Base-by-base conservation (phyloP, 306 rosid species). In the Fagus crenata region DNA sequence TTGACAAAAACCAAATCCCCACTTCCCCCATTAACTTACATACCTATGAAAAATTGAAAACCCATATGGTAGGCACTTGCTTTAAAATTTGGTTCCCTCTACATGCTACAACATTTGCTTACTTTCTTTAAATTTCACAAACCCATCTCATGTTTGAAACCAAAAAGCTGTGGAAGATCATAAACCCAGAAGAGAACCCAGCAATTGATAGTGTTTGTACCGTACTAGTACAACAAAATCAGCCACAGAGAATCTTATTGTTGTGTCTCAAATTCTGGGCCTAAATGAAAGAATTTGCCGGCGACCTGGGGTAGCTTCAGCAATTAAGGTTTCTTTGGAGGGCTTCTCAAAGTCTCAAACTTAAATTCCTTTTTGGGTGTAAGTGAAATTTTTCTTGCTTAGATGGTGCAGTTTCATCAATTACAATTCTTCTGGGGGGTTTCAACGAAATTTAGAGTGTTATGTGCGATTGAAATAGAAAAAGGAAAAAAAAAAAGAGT, bases 401-500 rank as follows among this genome's bases (percentile, higher is more conserved):
- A 14, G 9, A 9, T 12, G 37, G 42, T n/a, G 28, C 49, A 7
- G 46, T 35, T 69, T 43, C 36, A 18, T 28, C 28, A 43, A 41
- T 41, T 40, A 6, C 31, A 41, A 7, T 14, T 68, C 13, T 3
- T 37, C 2, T 0, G 12, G 14, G 13, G 35, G 51, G 15, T 15
- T 68, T 7, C 6, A 8, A 46, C 51, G 51, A 46, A 46, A 14
- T 46, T 9, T 46, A 46, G 28, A 22, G 28, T 0, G 28, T 22
- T 22, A 22, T 22, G 28, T 7, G 51, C 8, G 7, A 11, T 9
- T 46, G 0, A 9, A 9, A 46, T 43, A 46, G 12, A 46, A 1
- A 39, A 39, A 46, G 7, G 11, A 14, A 12, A 46, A 46, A 14
- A 9, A 46, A 9, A 78, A 84, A 73, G 83, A 85, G 9, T 73